Evolutionary conservation across 345 rosid species (phyloP).

Genomic region (Conringia planisiliqua): DNA sequence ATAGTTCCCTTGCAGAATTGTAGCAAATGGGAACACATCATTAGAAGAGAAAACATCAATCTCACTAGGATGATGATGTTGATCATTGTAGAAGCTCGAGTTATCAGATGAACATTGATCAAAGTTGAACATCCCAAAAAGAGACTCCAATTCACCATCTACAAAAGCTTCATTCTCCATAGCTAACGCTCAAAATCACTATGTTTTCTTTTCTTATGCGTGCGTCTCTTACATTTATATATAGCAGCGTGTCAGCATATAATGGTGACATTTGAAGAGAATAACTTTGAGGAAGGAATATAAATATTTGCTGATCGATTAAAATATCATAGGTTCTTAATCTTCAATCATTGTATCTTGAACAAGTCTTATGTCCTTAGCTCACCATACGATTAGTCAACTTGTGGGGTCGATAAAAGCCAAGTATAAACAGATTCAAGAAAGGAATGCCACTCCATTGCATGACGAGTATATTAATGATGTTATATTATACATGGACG

Average conservation of each 20-base stretch:
- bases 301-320: background rate
- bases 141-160: slow-evolving; percentile 35
- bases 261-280: background rate
- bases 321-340: background rate
- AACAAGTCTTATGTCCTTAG: background rate
- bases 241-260: background rate
- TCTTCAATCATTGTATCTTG: background rate
- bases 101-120: slow-evolving; percentile 27
- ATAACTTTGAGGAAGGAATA: background rate
- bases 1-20: slow-evolving; percentile 5
- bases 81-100: slow-evolving; percentile 23
- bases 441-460: slow-evolving; percentile 9
- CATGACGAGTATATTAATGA: background rate
- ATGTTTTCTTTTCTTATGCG: background rate
- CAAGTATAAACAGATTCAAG: background rate
- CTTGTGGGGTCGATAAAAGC: slow-evolving; percentile 1
- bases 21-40: slow-evolving; percentile 28
- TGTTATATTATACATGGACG: background rate
- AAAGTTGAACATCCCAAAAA: slow-evolving; percentile 33
- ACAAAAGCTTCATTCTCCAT: slow-evolving; percentile 22
- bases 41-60: slow-evolving; percentile 2
- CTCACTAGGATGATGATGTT: background rate
- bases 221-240: background rate
- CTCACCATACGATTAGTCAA: background rate
- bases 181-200: background rate